Percentiles rank a stretch among this genome's conserved stretches.
These are phyloP conservation scores for Nymphaea thermarum DNA, from an alignment of 164 flowering plant genomes.

Conservation along the genomic window DNA sequence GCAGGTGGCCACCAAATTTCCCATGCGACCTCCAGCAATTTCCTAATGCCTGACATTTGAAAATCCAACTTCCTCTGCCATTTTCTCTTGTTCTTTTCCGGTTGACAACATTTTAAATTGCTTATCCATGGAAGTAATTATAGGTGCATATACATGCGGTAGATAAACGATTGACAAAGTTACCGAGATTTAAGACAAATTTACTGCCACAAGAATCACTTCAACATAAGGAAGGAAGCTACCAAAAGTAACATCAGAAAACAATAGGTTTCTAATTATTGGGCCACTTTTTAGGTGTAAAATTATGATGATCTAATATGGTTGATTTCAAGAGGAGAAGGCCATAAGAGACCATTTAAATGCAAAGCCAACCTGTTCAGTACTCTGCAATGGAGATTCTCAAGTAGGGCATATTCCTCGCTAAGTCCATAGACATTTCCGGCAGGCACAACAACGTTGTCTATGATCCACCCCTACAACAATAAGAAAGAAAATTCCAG, in stretches of 20 bases:
- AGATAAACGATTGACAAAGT: too few relatives aligned
- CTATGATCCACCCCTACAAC: slow-evolving; percentile 82
- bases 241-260: background rate
- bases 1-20: slow-evolving; percentile 66
- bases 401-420: slow-evolving; percentile 60
- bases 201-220: background rate
- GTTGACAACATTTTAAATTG: slow-evolving; percentile 7
- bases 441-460: slow-evolving; percentile 77
- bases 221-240: background rate
- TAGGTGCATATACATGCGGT: too few relatives aligned
- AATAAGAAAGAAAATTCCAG: slow-evolving; percentile 1
- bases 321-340: background rate
- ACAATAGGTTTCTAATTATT: too few relatives aligned
- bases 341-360: background rate
- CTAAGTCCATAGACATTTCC: slow-evolving; percentile 59
- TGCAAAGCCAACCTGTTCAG: slow-evolving; percentile 48
- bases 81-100: slow-evolving; percentile 75
- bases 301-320: background rate
- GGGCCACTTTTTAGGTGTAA: background rate
- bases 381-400: slow-evolving; percentile 62
- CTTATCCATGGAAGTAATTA: background rate
- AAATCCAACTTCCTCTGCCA: slow-evolving; percentile 74
- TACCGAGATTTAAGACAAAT: background rate
- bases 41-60: slow-evolving; percentile 58
- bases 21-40: slow-evolving; percentile 79